phyloP scores from a whole-genome alignment of 2,329 filamentous ascomycete species.

The Pyrenochaeta sp. region DNA sequence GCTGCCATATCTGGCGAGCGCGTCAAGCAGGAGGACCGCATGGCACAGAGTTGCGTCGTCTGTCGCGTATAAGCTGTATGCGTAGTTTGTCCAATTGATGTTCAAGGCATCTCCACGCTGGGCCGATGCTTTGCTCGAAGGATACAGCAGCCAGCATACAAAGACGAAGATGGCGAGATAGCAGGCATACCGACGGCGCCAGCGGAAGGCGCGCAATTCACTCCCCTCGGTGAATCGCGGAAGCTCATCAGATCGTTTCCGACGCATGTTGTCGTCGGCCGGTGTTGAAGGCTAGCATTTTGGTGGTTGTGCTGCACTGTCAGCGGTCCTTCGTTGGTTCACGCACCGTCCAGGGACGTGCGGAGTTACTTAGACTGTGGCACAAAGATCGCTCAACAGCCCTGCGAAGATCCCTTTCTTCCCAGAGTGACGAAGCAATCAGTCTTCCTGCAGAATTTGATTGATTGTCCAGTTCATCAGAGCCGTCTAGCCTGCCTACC shows the following conservation, averaged over 20 bases:
- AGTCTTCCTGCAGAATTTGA: too few relatives aligned
- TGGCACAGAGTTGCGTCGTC: conserved; percentile 55
- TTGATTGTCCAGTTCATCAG: too few relatives aligned
- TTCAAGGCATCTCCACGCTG: conserved; percentile 12
- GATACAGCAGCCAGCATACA: conserved; percentile 39
- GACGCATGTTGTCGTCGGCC: conserved; percentile 37
- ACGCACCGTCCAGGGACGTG: conserved; percentile 15
- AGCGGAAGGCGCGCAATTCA: conserved; percentile 23
- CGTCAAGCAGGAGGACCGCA: conserved; percentile 55
- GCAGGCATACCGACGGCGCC: conserved; percentile 40
- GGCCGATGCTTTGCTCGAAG: conserved; percentile 13
- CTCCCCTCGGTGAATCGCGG: conserved; percentile 36
- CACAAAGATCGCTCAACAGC: conserved; percentile 1
- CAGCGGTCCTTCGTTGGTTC: neutral
- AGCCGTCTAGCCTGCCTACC: too few relatives aligned
- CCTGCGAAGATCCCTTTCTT: neutral
- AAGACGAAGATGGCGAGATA: conserved; percentile 37
- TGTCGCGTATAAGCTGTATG: conserved; percentile 56
- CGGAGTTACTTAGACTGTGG: conserved; percentile 24
- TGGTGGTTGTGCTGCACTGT: neutral
- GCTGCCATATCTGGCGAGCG: conserved; percentile 52
- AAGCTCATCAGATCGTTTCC: conserved; percentile 46
- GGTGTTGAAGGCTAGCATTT: conserved; percentile 13
- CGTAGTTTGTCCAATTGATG: conserved; percentile 52
- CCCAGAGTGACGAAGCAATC: neutral